Percentiles rank a stretch among this genome's conserved stretches.
phyloP scores from a whole-genome alignment of 345 rosid genomes.

The Brassica nigra region DNA sequence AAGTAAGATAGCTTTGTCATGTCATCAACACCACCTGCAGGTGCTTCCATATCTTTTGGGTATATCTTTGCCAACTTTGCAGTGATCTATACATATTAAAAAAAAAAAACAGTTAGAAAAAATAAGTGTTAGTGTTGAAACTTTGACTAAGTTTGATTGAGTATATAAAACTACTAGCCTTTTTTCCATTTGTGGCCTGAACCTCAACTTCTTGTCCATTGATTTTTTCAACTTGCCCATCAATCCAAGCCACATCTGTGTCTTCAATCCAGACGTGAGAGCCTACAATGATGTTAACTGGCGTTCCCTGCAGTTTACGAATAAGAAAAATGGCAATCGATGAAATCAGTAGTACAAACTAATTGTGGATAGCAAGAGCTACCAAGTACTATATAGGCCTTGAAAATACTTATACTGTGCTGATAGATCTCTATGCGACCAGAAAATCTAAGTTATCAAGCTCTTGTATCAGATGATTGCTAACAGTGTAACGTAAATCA shows the following conservation, averaged over 20 bases:
- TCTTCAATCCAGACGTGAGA: constrained; percentile 96
- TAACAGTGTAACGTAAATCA: too few relatives aligned
- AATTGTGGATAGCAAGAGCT: background rate
- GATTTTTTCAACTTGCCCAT: constrained; percentile 74
- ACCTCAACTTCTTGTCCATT: constrained; percentile 62
- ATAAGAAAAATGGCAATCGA: too few relatives aligned
- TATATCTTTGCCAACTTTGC: constrained; percentile 12
- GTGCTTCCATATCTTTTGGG: constrained; percentile 17
- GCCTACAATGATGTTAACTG: constrained; percentile 83
- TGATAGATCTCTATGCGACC: too few relatives aligned
- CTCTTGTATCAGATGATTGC: background rate
- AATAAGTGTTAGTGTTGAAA: background rate
- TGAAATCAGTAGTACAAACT: background rate
- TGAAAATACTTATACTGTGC: too few relatives aligned
- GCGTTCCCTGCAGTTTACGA: constrained; percentile 68
- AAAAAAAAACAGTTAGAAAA: background rate
- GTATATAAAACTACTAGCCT: constrained; percentile 40
- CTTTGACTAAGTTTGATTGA: background rate
- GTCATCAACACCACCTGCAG: constrained; percentile 18
- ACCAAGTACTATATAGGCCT: background rate
- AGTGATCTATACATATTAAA: background rate
- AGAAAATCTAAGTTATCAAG: background rate
- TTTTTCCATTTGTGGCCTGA: constrained; percentile 58
- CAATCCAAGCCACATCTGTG: constrained; percentile 71
- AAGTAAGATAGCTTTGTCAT: constrained; percentile 20